Percentiles rank a stretch among this genome's conserved stretches.
phyloP scores from a whole-genome alignment of 257 asterid genomes.

The Capsicum rhomboideum region DNA sequence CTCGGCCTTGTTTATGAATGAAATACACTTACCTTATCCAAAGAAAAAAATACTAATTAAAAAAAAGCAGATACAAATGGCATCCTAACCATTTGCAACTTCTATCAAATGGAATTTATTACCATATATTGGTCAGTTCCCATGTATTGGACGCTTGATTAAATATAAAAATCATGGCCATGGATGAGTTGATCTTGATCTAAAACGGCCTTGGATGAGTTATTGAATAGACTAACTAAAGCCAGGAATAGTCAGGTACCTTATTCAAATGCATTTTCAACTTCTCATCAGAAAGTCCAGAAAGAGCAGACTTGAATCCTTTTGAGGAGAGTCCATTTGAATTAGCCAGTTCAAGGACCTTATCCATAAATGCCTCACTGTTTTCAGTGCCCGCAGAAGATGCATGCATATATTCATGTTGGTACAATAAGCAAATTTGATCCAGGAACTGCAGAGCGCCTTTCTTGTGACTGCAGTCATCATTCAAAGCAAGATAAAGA shows the following conservation, averaged over 20 bases:
- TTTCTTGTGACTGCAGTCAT: slow-evolving; percentile 67
- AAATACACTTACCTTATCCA: too few species aligned
- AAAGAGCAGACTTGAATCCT: slow-evolving; percentile 50
- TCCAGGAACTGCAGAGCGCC: slow-evolving; percentile 71
- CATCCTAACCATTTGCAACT: neutral
- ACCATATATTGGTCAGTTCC: neutral
- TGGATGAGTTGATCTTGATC: neutral
- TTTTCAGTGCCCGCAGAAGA: slow-evolving; percentile 39
- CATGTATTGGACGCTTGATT: neutral
- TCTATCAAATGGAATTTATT: neutral
- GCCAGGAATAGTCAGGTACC: slow-evolving; percentile 29
- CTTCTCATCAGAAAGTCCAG: slow-evolving; percentile 48
- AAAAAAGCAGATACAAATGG: neutral
- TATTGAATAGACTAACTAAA: neutral
- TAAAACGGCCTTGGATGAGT: neutral
- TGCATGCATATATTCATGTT: slow-evolving; percentile 40
- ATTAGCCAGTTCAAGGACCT: slow-evolving; percentile 68
- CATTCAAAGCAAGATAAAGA: neutral
- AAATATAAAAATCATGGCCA: neutral
- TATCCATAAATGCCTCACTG: slow-evolving; percentile 46
- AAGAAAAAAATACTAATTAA: too few species aligned
- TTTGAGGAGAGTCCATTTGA: slow-evolving; percentile 67
- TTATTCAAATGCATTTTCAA: slow-evolving; percentile 46
- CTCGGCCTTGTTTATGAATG: too few species aligned
- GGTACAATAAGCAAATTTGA: slow-evolving; percentile 72